phyloP scores from a whole-genome alignment of 257 asterid species.

The Jacaranda mimosifolia region DNA sequence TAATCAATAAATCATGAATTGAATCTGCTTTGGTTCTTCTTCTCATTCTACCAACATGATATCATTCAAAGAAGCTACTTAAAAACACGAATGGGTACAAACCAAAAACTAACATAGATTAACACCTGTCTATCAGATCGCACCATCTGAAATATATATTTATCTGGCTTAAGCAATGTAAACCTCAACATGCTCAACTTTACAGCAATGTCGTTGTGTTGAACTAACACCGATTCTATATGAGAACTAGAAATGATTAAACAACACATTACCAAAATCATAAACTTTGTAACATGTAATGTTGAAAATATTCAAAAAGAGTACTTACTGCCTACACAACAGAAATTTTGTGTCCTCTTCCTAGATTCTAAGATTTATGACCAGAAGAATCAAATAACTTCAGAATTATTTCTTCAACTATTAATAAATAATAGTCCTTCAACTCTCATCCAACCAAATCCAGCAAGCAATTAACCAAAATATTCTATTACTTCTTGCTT shows the following conservation, averaged over 20 bases:
- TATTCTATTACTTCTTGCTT: background rate
- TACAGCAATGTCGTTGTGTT: background rate
- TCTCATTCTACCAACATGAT: background rate
- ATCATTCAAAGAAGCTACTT: conserved; percentile 13
- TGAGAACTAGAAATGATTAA: background rate
- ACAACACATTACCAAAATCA: background rate
- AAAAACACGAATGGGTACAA: background rate
- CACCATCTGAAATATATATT: background rate
- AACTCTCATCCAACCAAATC: conserved; percentile 17
- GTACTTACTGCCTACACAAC: no score
- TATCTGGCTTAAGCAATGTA: conserved; percentile 12
- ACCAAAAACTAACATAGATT: background rate
- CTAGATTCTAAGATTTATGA: background rate
- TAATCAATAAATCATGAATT: background rate
- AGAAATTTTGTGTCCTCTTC: background rate
- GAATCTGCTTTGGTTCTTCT: background rate
- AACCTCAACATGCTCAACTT: conserved; percentile 1
- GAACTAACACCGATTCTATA: background rate
- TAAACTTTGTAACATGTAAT: background rate
- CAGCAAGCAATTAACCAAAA: conserved; percentile 12
- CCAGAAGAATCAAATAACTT: conserved; percentile 7
- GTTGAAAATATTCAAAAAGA: no score
- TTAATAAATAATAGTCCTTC: background rate
- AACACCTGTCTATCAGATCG: background rate
- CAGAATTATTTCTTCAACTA: background rate